These are phyloP conservation scores for Phytophthora cajani DNA, from an alignment of 352 stramenopile genomes.

Conservation along the genomic window DNA sequence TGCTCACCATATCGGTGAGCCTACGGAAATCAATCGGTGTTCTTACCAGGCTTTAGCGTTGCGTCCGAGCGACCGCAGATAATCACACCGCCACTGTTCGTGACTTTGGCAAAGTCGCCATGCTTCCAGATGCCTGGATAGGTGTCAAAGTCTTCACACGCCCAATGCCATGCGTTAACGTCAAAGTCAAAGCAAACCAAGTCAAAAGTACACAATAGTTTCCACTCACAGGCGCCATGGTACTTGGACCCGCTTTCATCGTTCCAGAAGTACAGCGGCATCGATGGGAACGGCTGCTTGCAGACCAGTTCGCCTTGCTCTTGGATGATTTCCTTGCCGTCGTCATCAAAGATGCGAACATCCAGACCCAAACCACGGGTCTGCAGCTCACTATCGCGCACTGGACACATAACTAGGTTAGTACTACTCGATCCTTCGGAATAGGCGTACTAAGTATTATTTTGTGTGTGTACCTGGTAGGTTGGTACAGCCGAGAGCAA, in stretches of 20 bases:
- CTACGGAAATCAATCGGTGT: background rate
- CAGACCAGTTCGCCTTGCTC: conserved; percentile 74
- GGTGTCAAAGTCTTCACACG: conserved; percentile 72
- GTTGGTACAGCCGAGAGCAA: conserved; percentile 76
- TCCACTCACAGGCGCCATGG: conserved; percentile 66
- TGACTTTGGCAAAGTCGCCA: conserved; percentile 83
- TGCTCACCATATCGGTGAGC: too few species aligned
- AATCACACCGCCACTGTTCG: conserved; percentile 62
- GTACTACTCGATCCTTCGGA: background rate
- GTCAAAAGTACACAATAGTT: background rate
- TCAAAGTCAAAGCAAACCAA: background rate
- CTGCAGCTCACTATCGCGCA: conserved; percentile 83
- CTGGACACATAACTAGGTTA: conserved; percentile 16
- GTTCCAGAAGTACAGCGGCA: conserved; percentile 86
- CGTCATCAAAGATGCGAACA: conserved; percentile 76
- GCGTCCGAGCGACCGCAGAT: conserved; percentile 84
- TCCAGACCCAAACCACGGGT: conserved; percentile 82
- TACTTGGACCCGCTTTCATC: conserved; percentile 82
- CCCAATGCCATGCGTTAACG: conserved; percentile 4
- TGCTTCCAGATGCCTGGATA: conserved; percentile 83
- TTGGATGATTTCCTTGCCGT: conserved; percentile 53
- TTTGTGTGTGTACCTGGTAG: conserved; percentile 50
- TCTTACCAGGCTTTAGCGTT: conserved; percentile 71
- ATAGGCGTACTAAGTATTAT: too few species aligned
- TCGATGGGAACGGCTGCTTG: conserved; percentile 84